Percentiles rank a stretch among this genome's conserved stretches.
These are phyloP conservation scores for Teratosphaeria destructans DNA, from an alignment of 2,329 filamentous ascomycete genomes.

Conservation along the genomic window DNA sequence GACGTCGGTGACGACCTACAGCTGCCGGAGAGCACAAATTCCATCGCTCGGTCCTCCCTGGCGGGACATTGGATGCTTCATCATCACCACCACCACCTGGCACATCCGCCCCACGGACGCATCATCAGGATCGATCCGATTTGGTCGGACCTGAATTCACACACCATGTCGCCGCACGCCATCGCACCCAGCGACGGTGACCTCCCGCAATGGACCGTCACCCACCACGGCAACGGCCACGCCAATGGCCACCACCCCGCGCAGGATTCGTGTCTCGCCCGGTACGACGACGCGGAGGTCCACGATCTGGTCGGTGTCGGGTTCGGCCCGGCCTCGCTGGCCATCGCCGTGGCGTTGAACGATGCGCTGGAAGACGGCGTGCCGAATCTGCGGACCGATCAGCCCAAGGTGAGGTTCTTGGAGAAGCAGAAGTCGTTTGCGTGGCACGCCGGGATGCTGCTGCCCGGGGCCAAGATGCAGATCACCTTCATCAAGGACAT, in stretches of 20 bases:
- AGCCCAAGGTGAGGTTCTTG: slow-evolving; percentile 71
- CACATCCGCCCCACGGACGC: background rate
- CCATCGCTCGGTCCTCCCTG: background rate
- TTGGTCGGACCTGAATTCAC: background rate
- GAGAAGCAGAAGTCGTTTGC: slow-evolving; percentile 76
- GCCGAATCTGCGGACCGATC: slow-evolving; percentile 25
- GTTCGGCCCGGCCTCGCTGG: slow-evolving; percentile 83
- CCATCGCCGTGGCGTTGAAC: slow-evolving; percentile 79
- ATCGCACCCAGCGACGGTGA: background rate
- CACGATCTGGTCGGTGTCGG: slow-evolving; percentile 85
- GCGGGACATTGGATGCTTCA: background rate
- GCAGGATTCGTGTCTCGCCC: slow-evolving; percentile 33
- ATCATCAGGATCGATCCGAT: background rate
- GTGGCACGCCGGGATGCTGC: slow-evolving; percentile 93
- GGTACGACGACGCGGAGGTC: slow-evolving; percentile 50
- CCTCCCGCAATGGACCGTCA: background rate
- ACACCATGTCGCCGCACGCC: slow-evolving; percentile 1
- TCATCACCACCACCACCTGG: background rate
- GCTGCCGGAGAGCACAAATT: background rate
- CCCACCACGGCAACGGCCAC: background rate
- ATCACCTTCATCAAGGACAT: slow-evolving; percentile 97
- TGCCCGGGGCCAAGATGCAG: slow-evolving; percentile 80
- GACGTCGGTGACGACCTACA: background rate
- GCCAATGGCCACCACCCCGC: background rate
- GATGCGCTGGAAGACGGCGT: slow-evolving; percentile 52